Conservation (phyloP, 768 basidiomycete species). For the Boletus reticuloceps region DNA sequence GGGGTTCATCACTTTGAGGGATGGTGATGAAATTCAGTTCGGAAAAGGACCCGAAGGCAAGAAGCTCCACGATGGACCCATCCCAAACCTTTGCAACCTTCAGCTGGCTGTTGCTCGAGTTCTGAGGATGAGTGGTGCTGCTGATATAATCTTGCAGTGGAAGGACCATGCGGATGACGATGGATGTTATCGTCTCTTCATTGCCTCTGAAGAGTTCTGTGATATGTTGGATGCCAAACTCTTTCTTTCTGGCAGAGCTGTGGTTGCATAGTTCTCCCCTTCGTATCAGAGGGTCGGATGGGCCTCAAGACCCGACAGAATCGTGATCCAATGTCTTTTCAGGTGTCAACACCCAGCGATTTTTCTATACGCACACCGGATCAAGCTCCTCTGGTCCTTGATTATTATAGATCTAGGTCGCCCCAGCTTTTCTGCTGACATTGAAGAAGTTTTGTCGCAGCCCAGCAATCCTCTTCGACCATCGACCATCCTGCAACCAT, state of each 20-base stretch:
- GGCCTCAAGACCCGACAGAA: background rate
- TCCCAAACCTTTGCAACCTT: background rate
- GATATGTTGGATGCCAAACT: background rate
- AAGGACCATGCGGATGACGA: background rate
- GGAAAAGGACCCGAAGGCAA: conserved; percentile 1
- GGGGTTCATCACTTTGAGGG: background rate
- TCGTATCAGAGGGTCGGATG: background rate
- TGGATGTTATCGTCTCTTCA: background rate
- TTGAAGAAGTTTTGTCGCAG: too few relatives aligned
- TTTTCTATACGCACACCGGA: background rate
- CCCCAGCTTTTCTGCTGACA: too few relatives aligned
- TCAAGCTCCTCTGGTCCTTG: background rate
- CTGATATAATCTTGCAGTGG: conserved; percentile 2
- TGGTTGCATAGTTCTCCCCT: background rate
- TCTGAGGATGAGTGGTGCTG: conserved; percentile 7
- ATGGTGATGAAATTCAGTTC: conserved; percentile 4
- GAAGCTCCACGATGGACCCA: background rate
- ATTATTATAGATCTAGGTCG: background rate
- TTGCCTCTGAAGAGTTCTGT: background rate
- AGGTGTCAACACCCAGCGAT: too few relatives aligned
- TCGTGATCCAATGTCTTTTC: background rate
- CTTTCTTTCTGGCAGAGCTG: background rate
- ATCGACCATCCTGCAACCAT: too few relatives aligned
- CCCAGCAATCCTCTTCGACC: too few relatives aligned
- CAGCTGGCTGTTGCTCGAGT: conserved; percentile 4